phyloP scores from a whole-genome alignment of 202 grass and related monocot species.

The Elaeis oleifera region DNA sequence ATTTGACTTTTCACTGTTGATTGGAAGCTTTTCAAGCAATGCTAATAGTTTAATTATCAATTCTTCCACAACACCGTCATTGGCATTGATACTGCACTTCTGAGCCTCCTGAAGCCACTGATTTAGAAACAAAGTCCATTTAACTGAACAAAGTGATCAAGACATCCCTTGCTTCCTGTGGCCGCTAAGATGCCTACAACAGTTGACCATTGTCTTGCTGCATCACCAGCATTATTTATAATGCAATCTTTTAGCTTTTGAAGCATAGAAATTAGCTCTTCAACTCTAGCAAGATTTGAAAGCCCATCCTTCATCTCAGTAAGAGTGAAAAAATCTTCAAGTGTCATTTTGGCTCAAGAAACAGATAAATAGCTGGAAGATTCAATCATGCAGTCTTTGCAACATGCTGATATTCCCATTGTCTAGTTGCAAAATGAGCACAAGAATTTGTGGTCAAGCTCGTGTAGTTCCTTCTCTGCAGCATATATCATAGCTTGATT shows the following conservation, averaged over 20 bases:
- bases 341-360: no score
- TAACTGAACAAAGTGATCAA: slow-evolving; percentile 52
- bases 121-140: slow-evolving; percentile 50
- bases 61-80: slow-evolving; percentile 24
- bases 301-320: slow-evolving; percentile 71
- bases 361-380: no score
- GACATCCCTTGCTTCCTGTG: slow-evolving; percentile 43
- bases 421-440: no score
- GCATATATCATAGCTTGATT: no score
- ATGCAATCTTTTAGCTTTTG: slow-evolving; percentile 29
- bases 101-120: slow-evolving; percentile 59
- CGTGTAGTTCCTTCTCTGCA: no score
- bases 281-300: slow-evolving; percentile 37
- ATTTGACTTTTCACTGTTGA: slow-evolving; percentile 21
- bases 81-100: slow-evolving; percentile 22
- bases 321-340: slow-evolving; percentile 55
- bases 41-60: slow-evolving; percentile 36
- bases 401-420: no score
- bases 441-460: no score
- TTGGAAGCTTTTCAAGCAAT: slow-evolving; percentile 40
- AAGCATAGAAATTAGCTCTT: slow-evolving; percentile 46
- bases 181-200: slow-evolving; percentile 28
- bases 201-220: slow-evolving; percentile 40
- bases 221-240: slow-evolving; percentile 31
- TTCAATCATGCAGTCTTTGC: no score